Evolutionary conservation across 192 early-diverging fungal species (phyloP), one percentile per base, ranked within the genome.

Genomic region (Mycoemilia scoparia): DNA sequence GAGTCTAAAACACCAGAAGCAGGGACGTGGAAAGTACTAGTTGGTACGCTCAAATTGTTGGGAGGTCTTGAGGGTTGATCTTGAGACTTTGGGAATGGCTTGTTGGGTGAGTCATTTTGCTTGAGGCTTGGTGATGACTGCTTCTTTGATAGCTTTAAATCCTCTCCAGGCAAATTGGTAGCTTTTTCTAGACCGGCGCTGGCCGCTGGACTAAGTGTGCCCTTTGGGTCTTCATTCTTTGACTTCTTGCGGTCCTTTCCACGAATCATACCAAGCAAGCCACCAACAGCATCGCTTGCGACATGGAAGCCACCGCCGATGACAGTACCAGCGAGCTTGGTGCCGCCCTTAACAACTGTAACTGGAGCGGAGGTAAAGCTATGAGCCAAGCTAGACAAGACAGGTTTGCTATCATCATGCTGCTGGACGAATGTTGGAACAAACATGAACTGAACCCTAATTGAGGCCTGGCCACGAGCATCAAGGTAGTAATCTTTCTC

Each of bases 381-480:
- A n/a, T 62, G 56, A 7, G 64, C 63, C 10, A 64, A 60, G 21
- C 68, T 61, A 31, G 78, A 55, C 12, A 60, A 64, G 22, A 62
- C 59, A 5, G 68, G 49, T 35, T 50, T 41, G 44, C 56, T 45
- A 33, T 64, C 58, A 45, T 69, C 49, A 39, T 63, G 38, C 43
- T 60, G 39, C 63, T 75, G 39, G 38, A 73, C 44, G 39, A 66
- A 62, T 30, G 58, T 47, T 4, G 73, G 73, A 47, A 67, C 66
- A 48, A 76, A 84, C 27, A 64, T 31, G 34, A 80, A 50, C 36
- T 60, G 51, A 14, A 80, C 33, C 39, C 52, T 55, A 27, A 82
- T 21, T 19, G 59, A 54, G 0, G 70, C 60, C 19, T 43, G 41
- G 39, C 40, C 48, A 28, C 27, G 46, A 22, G 38, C 49, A 6